Evolutionary conservation across 768 basidiomycete genomes (phyloP), one percentile per base, ranked within the genome.

Genomic region (Pisolithus tinctorius): DNA sequence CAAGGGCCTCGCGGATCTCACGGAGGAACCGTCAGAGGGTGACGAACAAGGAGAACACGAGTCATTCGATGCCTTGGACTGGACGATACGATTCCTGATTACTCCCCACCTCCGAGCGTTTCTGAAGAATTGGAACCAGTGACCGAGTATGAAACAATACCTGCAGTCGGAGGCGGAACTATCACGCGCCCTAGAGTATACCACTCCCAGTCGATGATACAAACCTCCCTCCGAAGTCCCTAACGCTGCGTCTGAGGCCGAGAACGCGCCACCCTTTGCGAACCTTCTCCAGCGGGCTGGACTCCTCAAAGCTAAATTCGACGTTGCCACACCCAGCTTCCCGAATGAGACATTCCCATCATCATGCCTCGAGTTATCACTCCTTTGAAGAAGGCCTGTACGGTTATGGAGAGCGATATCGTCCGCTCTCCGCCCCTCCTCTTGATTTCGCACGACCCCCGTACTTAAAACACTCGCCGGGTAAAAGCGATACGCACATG

Each of bases 241-340:
- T 39, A 57, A 49, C 20, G 9, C 51, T 3, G 23, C 41, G 26
- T 45, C 50, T 4, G 51, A 95, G 66, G 79, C 84, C 20, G 81
- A 82, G 53, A 93, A 93, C 93, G 95, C 94, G 14, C 84, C 93
- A 48, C 87, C 86, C 0, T 89, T 83, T 65, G 93, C 93, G 59
- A 88, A 84, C 3, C 86, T 89, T 7, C 38, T 48, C 9, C 55
- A 42, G 20, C 37, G 41, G 30, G 37, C 29, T 20, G 44, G 34
- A n/a, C 25, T 48, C 60, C 14, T 64, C 58, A n/a, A 55, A 51
- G 29, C 8, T 50, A 4, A 40, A 34, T 44, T 48, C 46, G 25
- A 17, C 45, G 9, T 48, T 58, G 13, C 55, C 55, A 17, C 49
- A 54, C 7, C 4, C 41, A 5, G 36, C 57, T 4, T 37, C 53